A percentile compares a stretch with the other conserved stretches of the same genome.
These are phyloP conservation scores for Macaranga tanarius DNA, from an alignment of 441 rosid genomes.

Conservation along the genomic window DNA sequence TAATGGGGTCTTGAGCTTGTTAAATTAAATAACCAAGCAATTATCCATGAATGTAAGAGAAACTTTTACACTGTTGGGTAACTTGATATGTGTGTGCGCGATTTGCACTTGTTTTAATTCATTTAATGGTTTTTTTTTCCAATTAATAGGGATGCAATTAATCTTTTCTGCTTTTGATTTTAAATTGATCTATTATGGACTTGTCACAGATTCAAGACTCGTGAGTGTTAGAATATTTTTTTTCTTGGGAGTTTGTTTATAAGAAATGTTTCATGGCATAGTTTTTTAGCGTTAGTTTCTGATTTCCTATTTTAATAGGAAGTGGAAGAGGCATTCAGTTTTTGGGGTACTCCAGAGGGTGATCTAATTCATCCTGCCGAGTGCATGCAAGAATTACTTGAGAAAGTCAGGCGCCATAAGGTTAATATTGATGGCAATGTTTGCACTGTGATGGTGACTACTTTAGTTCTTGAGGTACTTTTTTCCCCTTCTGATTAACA, in stretches of 20 bases:
- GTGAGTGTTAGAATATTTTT: background rate
- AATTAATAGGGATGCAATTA: background rate
- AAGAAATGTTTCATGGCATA: background rate
- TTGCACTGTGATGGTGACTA: constrained; percentile 96
- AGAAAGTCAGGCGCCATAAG: constrained; percentile 89
- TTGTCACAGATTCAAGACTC: background rate
- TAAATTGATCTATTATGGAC: background rate
- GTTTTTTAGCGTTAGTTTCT: background rate
- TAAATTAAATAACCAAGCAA: background rate
- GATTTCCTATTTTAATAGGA: constrained; percentile 56
- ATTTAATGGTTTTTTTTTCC: too few relatives aligned
- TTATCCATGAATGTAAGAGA: background rate
- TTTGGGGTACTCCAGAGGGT: constrained; percentile 99
- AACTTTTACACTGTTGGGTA: background rate
- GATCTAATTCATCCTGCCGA: constrained; percentile 95
- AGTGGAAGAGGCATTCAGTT: constrained; percentile 80
- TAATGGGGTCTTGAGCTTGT: background rate
- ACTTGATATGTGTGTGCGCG: background rate
- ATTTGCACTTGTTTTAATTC: background rate
- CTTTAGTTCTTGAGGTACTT: constrained; percentile 97
- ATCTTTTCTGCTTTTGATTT: background rate
- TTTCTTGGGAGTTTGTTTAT: background rate
- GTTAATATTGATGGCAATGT: constrained; percentile 95
- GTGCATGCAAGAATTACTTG: constrained; percentile 94
- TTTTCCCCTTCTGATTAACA: constrained; percentile 9